Conservation (phyloP, 352 stramenopile genomes). For the Phytopythium boreale region DNA sequence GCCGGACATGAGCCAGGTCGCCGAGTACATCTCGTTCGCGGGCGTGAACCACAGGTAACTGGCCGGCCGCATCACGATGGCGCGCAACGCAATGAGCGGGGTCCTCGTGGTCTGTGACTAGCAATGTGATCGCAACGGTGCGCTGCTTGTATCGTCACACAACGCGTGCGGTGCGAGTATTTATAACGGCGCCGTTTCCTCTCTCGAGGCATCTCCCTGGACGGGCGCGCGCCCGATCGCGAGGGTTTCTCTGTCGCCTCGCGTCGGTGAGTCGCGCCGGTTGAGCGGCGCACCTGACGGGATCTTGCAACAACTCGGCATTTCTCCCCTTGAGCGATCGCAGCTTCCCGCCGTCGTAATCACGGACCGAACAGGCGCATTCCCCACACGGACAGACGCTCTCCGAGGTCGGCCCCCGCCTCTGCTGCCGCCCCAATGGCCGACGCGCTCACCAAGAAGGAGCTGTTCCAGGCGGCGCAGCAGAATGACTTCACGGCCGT, state of each 20-base stretch:
- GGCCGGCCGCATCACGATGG: too few relatives aligned
- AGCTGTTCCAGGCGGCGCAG: conserved; percentile 66
- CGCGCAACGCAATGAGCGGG: too few relatives aligned
- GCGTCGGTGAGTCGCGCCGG: conserved; percentile 5
- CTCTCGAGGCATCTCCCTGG: not conserved
- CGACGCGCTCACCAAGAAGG: conserved; percentile 41
- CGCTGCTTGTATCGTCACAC: too few relatives aligned
- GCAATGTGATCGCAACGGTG: too few relatives aligned
- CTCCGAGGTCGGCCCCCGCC: not conserved
- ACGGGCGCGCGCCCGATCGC: not conserved
- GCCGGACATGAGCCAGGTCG: conserved; percentile 54
- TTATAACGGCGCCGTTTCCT: not conserved
- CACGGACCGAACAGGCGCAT: not conserved
- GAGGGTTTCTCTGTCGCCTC: not conserved
- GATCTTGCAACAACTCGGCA: not conserved
- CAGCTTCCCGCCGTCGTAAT: not conserved
- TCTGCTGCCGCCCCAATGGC: conserved; percentile 11
- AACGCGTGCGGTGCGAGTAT: not conserved
- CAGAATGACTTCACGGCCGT: conserved; percentile 67
- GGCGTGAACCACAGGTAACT: not conserved
- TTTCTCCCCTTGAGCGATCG: not conserved
- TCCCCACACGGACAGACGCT: not conserved
- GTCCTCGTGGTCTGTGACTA: too few relatives aligned
- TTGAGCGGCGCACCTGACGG: not conserved
- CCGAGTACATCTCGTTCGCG: conserved; percentile 52